These are phyloP conservation scores for Fusarium falciforme DNA, from an alignment of 2,329 filamentous ascomycete species.

Conservation along the genomic window DNA sequence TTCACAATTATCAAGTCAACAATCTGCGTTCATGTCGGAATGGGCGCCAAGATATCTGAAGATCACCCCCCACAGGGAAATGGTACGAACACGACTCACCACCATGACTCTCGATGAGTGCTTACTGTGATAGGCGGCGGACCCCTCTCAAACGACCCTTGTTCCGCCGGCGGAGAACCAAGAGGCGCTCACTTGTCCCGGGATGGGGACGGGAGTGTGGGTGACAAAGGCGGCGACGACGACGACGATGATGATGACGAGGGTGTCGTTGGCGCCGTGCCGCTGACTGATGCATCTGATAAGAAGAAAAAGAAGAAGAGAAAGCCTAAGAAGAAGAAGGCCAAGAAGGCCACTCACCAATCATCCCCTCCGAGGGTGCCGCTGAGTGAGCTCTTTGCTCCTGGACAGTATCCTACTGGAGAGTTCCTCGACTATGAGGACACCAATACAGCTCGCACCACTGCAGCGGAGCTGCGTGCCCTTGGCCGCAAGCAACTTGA, in stretches of 20 bases:
- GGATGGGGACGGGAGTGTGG: slow-evolving; percentile 57
- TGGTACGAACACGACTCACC: slow-evolving; percentile 40
- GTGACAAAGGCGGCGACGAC: slow-evolving; percentile 46
- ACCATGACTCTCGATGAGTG: background rate
- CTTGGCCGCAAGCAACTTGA: slow-evolving; percentile 39
- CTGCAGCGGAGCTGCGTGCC: slow-evolving; percentile 41
- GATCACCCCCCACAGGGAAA: slow-evolving; percentile 47
- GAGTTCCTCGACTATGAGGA: slow-evolving; percentile 43
- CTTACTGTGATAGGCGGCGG: slow-evolving; percentile 33
- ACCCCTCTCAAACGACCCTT: slow-evolving; percentile 28
- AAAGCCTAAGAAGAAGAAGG: slow-evolving; percentile 44
- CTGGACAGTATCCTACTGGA: slow-evolving; percentile 44
- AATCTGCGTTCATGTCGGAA: slow-evolving; percentile 45
- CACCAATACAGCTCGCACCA: slow-evolving; percentile 39
- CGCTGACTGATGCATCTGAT: slow-evolving; percentile 25
- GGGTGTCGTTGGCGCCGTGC: slow-evolving; percentile 32
- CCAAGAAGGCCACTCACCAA: slow-evolving; percentile 40
- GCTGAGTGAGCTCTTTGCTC: slow-evolving; percentile 45
- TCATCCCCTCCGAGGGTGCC: slow-evolving; percentile 50
- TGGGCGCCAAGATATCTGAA: slow-evolving; percentile 56
- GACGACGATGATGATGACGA: slow-evolving; percentile 45
- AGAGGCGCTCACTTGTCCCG: slow-evolving; percentile 54
- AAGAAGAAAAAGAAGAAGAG: slow-evolving; percentile 46
- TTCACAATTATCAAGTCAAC: slow-evolving; percentile 10
- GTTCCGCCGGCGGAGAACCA: slow-evolving; percentile 53